Evolutionary conservation across 306 rosid genomes (phyloP), one percentile per base, ranked within the genome.

Genomic region (Aeschynomene evenia): DNA sequence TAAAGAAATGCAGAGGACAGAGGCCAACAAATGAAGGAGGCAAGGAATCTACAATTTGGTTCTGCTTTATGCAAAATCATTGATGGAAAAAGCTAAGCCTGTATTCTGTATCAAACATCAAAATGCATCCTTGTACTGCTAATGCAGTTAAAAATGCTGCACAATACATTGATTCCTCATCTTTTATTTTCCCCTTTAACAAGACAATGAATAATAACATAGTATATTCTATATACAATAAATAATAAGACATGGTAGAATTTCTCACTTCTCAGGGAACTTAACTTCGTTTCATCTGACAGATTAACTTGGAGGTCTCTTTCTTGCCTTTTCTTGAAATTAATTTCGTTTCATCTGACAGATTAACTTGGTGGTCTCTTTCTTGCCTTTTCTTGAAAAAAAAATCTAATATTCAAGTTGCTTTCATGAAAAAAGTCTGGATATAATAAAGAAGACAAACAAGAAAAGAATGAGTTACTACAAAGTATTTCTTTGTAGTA

Each of bases 71-170:
- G 26, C 40, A 55, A 70, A n/a, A 77, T 70, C 56, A 71, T 45
- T 77, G 77, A 63, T 55, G 56, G 39, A 71, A 77, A n/a, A 77
- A 70, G 71, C 53, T 76, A 59, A 26, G 80, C 12, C 49, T 19
- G 14, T 31, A 60, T 76, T 62, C 26, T 22, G 18, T 15, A 16
- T 24, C 54, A 33, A 11, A 50, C 43, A 37, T 37, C n/a, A n/a
- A n/a, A n/a, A n/a, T n/a, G n/a, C n/a, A 28, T 61, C 63, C 45
- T 15, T 51, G 22, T 9, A 54, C 19, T 39, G 16, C 4, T 9
- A 24, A 9, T 23, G 18, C 43, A 24, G 16, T 70, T 42, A 55
- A 54, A 54, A 68, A 52, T 40, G 48, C 48, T 20, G 50, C 15
- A 37, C 24, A 21, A 10, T 36, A 52, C 51, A 9, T 16, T 7